These are phyloP conservation scores for Bolboschoenoplectus hybrid DNA, from an alignment of 202 grass and related monocot genomes.

Conservation along the genomic window DNA sequence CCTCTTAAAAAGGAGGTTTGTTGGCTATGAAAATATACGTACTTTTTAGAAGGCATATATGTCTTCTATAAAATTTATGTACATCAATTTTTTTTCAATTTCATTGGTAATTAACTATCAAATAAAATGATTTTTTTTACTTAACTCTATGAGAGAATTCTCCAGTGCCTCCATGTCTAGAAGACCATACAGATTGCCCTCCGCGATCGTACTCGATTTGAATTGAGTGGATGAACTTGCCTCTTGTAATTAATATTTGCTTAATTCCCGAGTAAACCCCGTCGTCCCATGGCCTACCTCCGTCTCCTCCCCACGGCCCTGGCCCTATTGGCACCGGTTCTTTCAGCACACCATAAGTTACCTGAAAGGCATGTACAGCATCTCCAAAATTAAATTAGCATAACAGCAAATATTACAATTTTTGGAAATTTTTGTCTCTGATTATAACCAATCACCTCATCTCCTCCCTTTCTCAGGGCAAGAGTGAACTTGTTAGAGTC, in stretches of 20 bases:
- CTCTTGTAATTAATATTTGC: constrained; percentile 67
- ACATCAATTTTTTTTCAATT: neutral
- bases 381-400: constrained; percentile 2
- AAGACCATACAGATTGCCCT: constrained; percentile 82
- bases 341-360: constrained; percentile 69
- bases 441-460: constrained; percentile 57
- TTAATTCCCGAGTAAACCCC: constrained; percentile 79
- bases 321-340: constrained; percentile 70
- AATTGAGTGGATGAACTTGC: constrained; percentile 65
- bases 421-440: neutral
- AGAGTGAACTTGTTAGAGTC: constrained; percentile 50
- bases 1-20: neutral
- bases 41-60: neutral
- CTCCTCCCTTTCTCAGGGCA: constrained; percentile 49
- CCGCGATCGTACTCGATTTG: constrained; percentile 93
- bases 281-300: constrained; percentile 83
- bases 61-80: neutral
- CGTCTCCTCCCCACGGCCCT: constrained; percentile 89
- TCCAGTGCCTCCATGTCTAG: constrained; percentile 67
- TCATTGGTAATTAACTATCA: neutral
- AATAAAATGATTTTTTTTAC: neutral
- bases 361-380: constrained; percentile 40
- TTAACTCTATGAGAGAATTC: constrained; percentile 72
- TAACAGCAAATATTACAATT: neutral
- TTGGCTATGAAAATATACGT: neutral